Conservation (phyloP, 257 asterid species). For the Ajuga chamaepitys region DNA sequence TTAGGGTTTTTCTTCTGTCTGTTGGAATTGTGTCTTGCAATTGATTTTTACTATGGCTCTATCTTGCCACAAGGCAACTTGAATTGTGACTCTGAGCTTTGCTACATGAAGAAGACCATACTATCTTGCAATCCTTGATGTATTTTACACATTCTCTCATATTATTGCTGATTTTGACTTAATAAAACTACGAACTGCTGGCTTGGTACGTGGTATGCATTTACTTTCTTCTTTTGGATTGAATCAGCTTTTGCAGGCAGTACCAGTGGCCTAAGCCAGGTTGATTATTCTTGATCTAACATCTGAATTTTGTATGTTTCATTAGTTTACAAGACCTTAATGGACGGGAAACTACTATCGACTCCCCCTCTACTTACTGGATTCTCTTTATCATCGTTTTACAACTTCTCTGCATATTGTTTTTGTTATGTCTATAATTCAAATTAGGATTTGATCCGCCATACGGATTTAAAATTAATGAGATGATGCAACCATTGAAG, state of each 20-base stretch:
- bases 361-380: background rate
- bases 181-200: background rate
- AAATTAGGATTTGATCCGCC: background rate
- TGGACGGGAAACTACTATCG: background rate
- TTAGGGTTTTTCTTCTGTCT: too few species aligned
- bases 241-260: background rate
- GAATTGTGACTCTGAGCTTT: too few species aligned
- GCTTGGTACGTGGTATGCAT: background rate
- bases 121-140: too few species aligned
- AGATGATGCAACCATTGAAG: conserved; percentile 1
- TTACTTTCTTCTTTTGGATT: background rate
- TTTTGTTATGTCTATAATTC: background rate
- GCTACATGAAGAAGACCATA: too few species aligned
- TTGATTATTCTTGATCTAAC: background rate
- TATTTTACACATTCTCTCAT: too few species aligned
- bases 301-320: background rate
- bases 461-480: background rate
- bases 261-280: background rate
- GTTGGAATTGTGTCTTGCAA: too few species aligned
- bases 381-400: background rate
- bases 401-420: background rate
- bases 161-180: too few species aligned
- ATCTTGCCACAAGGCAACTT: too few species aligned
- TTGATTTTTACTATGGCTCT: too few species aligned
- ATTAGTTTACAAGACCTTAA: background rate